A percentile compares a stretch with the other conserved stretches of the same genome.
These are phyloP conservation scores for Rhododendron ovatum DNA, from an alignment of 148 eudicot species.

Conservation along the genomic window DNA sequence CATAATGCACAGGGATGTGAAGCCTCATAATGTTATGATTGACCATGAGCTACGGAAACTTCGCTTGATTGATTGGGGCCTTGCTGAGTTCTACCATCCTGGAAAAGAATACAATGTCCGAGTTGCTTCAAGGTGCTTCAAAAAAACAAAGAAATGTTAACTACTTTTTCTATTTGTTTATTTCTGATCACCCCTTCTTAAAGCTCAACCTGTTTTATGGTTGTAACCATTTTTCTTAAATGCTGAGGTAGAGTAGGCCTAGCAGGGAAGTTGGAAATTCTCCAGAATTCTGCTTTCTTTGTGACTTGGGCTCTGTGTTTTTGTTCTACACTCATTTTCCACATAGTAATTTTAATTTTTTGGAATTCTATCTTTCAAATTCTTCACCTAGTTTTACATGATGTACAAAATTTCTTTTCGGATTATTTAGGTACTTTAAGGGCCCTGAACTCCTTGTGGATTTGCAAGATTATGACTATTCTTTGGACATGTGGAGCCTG, in stretches of 20 bases:
- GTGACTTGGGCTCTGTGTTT: slow-evolving; percentile 1
- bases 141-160: neutral
- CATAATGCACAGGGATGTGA: slow-evolving; percentile 42
- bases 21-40: slow-evolving; percentile 46
- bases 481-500: slow-evolving; percentile 41
- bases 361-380: neutral
- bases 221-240: neutral
- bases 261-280: neutral
- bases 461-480: slow-evolving; percentile 42
- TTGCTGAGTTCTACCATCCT: slow-evolving; percentile 40
- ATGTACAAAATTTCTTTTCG: neutral
- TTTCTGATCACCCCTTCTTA: neutral
- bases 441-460: slow-evolving; percentile 42
- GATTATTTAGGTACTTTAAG: slow-evolving; percentile 27
- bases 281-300: neutral
- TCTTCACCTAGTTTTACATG: neutral
- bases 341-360: neutral
- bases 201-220: neutral
- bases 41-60: slow-evolving; percentile 42
- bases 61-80: slow-evolving; percentile 42
- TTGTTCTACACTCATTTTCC: neutral
- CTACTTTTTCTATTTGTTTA: neutral
- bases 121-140: slow-evolving; percentile 32
- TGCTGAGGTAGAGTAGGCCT: neutral
- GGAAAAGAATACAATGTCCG: slow-evolving; percentile 42